These are phyloP conservation scores for Blastomyces silverae DNA, from an alignment of 2,329 filamentous ascomycete genomes.

Conservation along the genomic window DNA sequence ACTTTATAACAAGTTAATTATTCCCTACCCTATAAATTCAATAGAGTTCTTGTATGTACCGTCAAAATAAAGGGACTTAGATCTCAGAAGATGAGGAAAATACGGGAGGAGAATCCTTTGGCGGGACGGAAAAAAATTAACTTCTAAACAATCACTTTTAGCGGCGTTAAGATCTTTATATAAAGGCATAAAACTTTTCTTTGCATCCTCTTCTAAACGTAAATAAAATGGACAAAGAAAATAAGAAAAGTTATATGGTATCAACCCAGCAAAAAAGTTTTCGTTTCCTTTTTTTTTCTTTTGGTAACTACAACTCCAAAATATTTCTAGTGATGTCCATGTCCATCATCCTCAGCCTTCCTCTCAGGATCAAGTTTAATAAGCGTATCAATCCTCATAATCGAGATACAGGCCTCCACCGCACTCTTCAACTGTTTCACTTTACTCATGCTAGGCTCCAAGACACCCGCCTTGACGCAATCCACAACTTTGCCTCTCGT, in stretches of 20 bases:
- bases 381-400: slow-evolving; percentile 98
- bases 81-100: background rate
- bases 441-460: slow-evolving; percentile 98
- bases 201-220: background rate
- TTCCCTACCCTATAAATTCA: background rate
- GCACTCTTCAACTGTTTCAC: slow-evolving; percentile 96
- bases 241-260: slow-evolving; percentile 2
- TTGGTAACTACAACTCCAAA: slow-evolving; percentile 31
- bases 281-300: slow-evolving; percentile 22
- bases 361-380: slow-evolving; percentile 95
- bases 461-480: slow-evolving; percentile 84
- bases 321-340: slow-evolving; percentile 60
- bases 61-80: background rate
- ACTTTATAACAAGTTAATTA: background rate
- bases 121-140: background rate
- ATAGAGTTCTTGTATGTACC: background rate
- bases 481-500: slow-evolving; percentile 84
- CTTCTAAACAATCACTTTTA: background rate
- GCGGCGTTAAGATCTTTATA: background rate
- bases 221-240: background rate
- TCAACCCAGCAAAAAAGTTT: background rate
- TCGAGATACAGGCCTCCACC: slow-evolving; percentile 95
- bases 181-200: slow-evolving; percentile 5
- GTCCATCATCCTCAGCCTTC: slow-evolving; percentile 68
- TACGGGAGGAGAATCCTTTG: background rate